phyloP scores from a whole-genome alignment of 1,139 yeast species.

The Meyerozyma athensensis region DNA sequence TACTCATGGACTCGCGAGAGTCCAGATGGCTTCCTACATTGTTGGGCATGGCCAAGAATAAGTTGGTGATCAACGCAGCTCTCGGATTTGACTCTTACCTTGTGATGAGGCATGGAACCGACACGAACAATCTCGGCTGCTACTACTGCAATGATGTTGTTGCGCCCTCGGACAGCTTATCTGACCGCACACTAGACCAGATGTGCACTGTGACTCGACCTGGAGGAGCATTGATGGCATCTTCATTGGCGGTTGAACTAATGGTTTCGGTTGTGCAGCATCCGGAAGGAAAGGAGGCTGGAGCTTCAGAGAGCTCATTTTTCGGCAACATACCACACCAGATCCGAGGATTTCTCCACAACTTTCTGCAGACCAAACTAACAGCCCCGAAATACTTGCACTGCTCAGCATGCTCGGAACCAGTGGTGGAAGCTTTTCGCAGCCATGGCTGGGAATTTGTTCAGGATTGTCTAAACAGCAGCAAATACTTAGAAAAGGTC shows the following conservation, averaged over 20 bases:
- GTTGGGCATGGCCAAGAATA: conserved; percentile 58
- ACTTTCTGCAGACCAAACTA: conserved; percentile 59
- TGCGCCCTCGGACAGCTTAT: conserved; percentile 83
- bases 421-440: conserved; percentile 48
- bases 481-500: conserved; percentile 62
- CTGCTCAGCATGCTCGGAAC: conserved; percentile 81
- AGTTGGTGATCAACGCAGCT: conserved; percentile 85
- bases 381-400: conserved; percentile 65
- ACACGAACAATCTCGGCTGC: conserved; percentile 57
- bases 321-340: conserved; percentile 86
- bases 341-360: conserved; percentile 73
- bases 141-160: conserved; percentile 94
- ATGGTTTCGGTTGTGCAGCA: conserved; percentile 73
- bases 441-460: conserved; percentile 78
- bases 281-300: conserved; percentile 45
- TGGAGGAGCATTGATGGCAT: conserved; percentile 86
- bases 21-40: conserved; percentile 95
- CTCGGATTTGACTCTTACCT: conserved; percentile 90
- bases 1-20: conserved; percentile 91
- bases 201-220: conserved; percentile 99
- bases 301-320: conserved; percentile 21
- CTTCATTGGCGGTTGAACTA: conserved; percentile 83
- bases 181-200: conserved; percentile 87
- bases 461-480: conserved; percentile 57
- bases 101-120: conserved; percentile 86